Conservation (phyloP, 768 basidiomycete species). For the Aureoboletus auriporus region DNA sequence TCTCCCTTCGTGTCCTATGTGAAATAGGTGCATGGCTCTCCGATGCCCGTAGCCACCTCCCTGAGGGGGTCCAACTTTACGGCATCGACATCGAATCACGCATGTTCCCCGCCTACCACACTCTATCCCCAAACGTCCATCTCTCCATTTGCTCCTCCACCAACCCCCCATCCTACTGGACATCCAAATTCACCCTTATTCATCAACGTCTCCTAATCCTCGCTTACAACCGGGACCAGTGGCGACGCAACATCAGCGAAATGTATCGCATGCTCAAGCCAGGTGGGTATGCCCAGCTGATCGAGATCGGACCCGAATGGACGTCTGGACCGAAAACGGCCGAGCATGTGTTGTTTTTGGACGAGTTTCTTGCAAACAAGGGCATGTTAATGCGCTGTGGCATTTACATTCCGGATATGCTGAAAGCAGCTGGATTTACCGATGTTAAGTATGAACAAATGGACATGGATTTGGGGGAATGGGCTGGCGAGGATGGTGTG, state of each 20-base stretch:
- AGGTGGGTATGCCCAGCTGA: conserved; percentile 32
- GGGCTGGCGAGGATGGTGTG: conserved; percentile 23
- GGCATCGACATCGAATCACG: conserved; percentile 25
- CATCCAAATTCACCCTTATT: conserved; percentile 27
- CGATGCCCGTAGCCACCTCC: conserved; percentile 11
- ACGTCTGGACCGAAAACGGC: conserved; percentile 12
- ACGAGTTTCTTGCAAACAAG: conserved; percentile 6
- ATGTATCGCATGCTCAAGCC: conserved; percentile 30
- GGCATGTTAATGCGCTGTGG: conserved; percentile 9
- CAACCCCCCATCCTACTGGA: conserved; percentile 28
- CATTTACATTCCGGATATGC: conserved; percentile 16
- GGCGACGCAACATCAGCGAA: conserved; percentile 23
- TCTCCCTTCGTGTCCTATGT: neutral
- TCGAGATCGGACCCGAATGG: conserved; percentile 23
- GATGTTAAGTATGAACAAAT: conserved; percentile 17
- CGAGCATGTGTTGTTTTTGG: conserved; percentile 4
- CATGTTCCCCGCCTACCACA: conserved; percentile 11
- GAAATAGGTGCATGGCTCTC: conserved; percentile 21
- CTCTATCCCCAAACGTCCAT: conserved; percentile 12
- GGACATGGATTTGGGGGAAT: conserved; percentile 17
- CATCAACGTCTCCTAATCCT: conserved; percentile 31
- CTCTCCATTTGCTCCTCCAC: conserved; percentile 23
- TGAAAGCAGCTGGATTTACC: conserved; percentile 15
- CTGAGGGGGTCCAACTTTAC: conserved; percentile 16
- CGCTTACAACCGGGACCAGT: conserved; percentile 27